Conservation (phyloP, 352 stramenopile genomes). For the Pythium apleroticum region DNA sequence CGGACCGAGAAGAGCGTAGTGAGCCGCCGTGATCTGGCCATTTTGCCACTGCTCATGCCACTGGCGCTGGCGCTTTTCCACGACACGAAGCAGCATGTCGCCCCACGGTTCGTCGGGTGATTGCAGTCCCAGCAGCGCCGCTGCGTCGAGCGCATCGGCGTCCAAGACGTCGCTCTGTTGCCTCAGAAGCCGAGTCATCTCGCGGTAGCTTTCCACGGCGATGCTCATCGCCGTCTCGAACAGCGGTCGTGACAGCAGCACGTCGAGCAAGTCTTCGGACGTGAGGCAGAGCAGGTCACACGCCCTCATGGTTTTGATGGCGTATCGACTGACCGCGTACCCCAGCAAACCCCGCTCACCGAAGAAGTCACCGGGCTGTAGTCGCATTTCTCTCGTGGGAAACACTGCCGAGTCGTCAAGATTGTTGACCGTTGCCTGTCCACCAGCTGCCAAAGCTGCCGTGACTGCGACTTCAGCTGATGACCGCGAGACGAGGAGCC, state of each 20-base stretch:
- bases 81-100: slow-evolving; percentile 33
- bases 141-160: slow-evolving; percentile 14
- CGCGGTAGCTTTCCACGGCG: slow-evolving; percentile 48
- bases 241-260: slow-evolving; percentile 37
- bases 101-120: slow-evolving; percentile 45
- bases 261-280: slow-evolving; percentile 47
- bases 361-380: slow-evolving; percentile 55
- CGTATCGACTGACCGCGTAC: slow-evolving; percentile 42
- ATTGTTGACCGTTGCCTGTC: neutral
- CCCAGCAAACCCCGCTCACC: slow-evolving; percentile 58
- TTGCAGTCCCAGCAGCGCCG: slow-evolving; percentile 15
- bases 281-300: slow-evolving; percentile 34
- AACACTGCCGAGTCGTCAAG: neutral
- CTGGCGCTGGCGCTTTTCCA: slow-evolving; percentile 30
- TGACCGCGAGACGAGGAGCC: slow-evolving; percentile 35
- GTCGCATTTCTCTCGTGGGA: slow-evolving; percentile 11
- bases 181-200: slow-evolving; percentile 31
- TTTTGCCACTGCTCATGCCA: slow-evolving; percentile 38
- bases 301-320: slow-evolving; percentile 30
- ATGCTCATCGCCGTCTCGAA: slow-evolving; percentile 42
- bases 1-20: slow-evolving; percentile 12
- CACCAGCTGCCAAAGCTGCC: slow-evolving; percentile 8
- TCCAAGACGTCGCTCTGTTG: slow-evolving; percentile 17
- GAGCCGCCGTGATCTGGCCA: slow-evolving; percentile 10
- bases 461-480: slow-evolving; percentile 15